Conservation (phyloP, 208 protist species). For the Trypanosomatidae sp. region DNA sequence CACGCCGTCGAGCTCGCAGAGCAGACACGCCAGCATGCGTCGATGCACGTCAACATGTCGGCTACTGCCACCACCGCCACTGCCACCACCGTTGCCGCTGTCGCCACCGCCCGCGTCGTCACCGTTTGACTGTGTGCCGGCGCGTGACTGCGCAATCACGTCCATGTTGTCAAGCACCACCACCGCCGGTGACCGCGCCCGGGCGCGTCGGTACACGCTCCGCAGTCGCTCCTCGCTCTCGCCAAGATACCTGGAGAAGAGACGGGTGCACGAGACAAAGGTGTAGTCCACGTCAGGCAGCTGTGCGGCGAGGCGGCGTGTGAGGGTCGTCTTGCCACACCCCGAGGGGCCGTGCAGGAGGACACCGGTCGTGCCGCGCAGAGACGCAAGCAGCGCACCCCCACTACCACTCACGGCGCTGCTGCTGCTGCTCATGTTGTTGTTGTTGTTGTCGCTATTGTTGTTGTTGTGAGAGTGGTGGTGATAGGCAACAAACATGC, state of each 20-base stretch:
- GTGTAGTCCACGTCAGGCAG: conserved; percentile 36
- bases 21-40: conserved; percentile 90
- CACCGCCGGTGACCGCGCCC: conserved; percentile 48
- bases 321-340: conserved; percentile 63
- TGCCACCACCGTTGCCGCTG: conserved; percentile 3
- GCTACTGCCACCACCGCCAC: conserved; percentile 5
- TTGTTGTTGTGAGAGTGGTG: background rate
- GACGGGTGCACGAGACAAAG: conserved; percentile 50
- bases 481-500: conserved; percentile 12
- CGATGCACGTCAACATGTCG: conserved; percentile 45
- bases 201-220: conserved; percentile 48
- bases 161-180: conserved; percentile 82
- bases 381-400: conserved; percentile 12
- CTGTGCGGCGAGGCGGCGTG: conserved; percentile 11
- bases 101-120: background rate
- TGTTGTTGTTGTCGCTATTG: background rate
- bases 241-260: conserved; percentile 85
- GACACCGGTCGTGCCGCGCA: conserved; percentile 52
- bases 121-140: conserved; percentile 8
- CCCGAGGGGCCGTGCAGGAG: conserved; percentile 75
- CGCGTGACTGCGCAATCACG: conserved; percentile 55
- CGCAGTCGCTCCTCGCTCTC: conserved; percentile 82
- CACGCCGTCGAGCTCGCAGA: conserved; percentile 97
- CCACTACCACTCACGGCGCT: background rate
- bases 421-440: background rate